A percentile compares a stretch with the other conserved stretches of the same genome.
phyloP scores from a whole-genome alignment of 371 early-diverging fungal genomes.

The Chytridium lagenaria region DNA sequence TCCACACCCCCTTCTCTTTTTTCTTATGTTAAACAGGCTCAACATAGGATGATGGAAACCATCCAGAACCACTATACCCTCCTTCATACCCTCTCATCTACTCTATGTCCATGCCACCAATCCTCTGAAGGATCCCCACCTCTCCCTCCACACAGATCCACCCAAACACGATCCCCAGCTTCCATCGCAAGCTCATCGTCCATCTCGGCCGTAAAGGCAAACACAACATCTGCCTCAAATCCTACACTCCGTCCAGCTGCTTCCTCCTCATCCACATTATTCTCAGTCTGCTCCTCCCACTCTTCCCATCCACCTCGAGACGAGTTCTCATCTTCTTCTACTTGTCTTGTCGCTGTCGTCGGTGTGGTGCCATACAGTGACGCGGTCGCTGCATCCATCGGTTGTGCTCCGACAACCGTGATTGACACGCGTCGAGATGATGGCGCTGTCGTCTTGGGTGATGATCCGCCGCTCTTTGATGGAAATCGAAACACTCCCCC shows the following conservation, averaged over 20 bases:
- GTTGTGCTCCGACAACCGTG: background rate
- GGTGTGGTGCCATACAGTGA: background rate
- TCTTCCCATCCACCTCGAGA: background rate
- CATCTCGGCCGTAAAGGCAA: slow-evolving; percentile 43
- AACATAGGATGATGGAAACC: slow-evolving; percentile 42
- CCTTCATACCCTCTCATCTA: slow-evolving; percentile 19
- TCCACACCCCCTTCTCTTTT: too few relatives aligned
- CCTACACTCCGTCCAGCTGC: slow-evolving; percentile 1
- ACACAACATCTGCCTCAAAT: slow-evolving; percentile 44
- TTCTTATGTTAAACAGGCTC: background rate
- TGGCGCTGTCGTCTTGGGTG: background rate
- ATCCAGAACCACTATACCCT: slow-evolving; percentile 36
- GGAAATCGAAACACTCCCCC: background rate
- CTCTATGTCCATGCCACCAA: slow-evolving; percentile 36
- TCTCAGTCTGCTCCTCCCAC: background rate
- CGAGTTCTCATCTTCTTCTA: background rate
- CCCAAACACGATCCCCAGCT: slow-evolving; percentile 31
- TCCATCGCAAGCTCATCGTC: slow-evolving; percentile 46
- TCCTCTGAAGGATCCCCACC: slow-evolving; percentile 37
- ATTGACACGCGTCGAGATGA: slow-evolving; percentile 1
- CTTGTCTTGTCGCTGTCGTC: background rate
- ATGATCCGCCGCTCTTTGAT: slow-evolving; percentile 5
- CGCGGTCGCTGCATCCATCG: background rate
- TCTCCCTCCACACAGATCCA: slow-evolving; percentile 35
- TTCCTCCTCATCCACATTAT: background rate